Conservation (phyloP, 345 rosid genomes). For the Lumnitzera racemosa region DNA sequence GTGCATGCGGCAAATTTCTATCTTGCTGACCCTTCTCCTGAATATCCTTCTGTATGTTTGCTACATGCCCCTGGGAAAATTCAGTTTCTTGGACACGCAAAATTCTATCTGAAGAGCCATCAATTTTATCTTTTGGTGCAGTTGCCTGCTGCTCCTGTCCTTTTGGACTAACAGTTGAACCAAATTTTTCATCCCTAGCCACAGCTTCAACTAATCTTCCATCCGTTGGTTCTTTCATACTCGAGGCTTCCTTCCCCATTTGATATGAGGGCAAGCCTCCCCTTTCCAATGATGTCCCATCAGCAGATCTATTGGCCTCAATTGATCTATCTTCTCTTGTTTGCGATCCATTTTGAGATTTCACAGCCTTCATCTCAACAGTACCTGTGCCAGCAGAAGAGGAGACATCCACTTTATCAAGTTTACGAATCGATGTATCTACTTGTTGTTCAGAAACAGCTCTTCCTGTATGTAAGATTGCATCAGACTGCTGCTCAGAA, state of each 20-base stretch:
- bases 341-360: constrained; percentile 28
- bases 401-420: constrained; percentile 18
- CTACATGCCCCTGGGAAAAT: constrained; percentile 14
- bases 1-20: constrained; percentile 15
- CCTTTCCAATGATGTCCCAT: constrained; percentile 15
- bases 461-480: constrained; percentile 20
- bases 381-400: constrained; percentile 15
- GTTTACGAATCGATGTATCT: constrained; percentile 18
- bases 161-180: constrained; percentile 16
- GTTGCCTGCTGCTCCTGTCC: constrained; percentile 10
- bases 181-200: constrained; percentile 20
- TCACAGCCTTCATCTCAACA: constrained; percentile 19
- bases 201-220: constrained; percentile 5
- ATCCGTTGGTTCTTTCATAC: constrained; percentile 7
- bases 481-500: constrained; percentile 22
- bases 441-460: constrained; percentile 18
- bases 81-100: constrained; percentile 21
- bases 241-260: constrained; percentile 25
- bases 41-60: not conserved
- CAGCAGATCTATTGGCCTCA: constrained; percentile 10
- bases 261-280: constrained; percentile 16
- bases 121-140: constrained; percentile 23
- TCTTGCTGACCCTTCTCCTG: constrained; percentile 15
- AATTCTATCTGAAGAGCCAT: constrained; percentile 14
- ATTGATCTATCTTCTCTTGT: constrained; percentile 17